Base-by-base conservation (phyloP, 345 rosid genomes). In the Arabis alpina region DNA sequence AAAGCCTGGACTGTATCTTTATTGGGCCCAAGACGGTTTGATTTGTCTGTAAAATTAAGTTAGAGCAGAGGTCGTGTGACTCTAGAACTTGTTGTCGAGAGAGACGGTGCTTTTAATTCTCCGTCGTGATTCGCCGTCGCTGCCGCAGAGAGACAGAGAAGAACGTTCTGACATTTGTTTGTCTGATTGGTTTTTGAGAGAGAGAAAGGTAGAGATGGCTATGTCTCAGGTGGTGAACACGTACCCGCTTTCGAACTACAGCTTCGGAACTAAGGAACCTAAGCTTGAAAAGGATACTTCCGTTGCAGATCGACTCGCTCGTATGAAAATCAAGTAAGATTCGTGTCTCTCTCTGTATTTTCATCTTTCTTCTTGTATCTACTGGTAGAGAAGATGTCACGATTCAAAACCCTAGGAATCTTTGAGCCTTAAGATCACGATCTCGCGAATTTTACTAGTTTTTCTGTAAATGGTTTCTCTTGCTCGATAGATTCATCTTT, bases 241-340 rank as follows among this genome's bases (percentile, higher is more conserved):
- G 28, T 89, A 93, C 55, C 98, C 98, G 42, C 77, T 91, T 49
- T 85, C 97, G 49, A 93, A 93, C 83, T 91, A 93, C 86, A 88
- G 97, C 48, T 93, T 91, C 70, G 94, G 97, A 58, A 91, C 96
- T 65, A 91, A 93, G 70, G 98, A 93, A 77, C 96, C 97, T 0
- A 93, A 93, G 87, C 87, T 93, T 80, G 97, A 91, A 77, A 91
- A 89, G 76, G 97, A 93, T 68, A 91, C 94, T 56, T 91, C 98
- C 65, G 97, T 89, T 61, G 96, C 97, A 49, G 97, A 91, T 77
- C 96, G 98, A 16, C 97, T 91, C 37, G 98, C 97, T 76, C 98
- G 98, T 68, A 91, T 91, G 97, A 93, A 91, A 93, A 83, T 88
- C 84, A 93, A 89, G 98, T 93, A 80, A 42, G 77, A 34, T 12